Conservation (phyloP, 2,329 filamentous ascomycete genomes). For the Berkeleyomyces basicola region DNA sequence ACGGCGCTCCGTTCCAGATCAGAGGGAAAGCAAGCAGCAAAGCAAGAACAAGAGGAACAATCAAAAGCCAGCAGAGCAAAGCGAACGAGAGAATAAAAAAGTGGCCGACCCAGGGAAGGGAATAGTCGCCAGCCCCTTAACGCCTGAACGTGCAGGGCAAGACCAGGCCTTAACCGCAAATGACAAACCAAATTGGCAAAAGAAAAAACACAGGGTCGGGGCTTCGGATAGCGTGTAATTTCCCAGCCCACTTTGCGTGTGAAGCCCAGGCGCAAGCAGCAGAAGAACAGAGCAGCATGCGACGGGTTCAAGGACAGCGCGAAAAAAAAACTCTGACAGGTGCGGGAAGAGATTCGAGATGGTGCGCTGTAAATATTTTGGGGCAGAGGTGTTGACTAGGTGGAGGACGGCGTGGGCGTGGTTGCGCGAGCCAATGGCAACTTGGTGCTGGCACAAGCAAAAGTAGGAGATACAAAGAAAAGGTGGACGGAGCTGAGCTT, state of each 20-base stretch:
- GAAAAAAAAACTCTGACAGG: neutral
- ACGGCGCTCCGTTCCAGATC: neutral
- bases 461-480: neutral
- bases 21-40: conserved; percentile 2
- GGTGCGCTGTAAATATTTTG: too few species aligned
- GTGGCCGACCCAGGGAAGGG: conserved; percentile 9
- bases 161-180: conserved; percentile 14
- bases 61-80: neutral
- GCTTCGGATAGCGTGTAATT: conserved; percentile 13
- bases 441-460: neutral
- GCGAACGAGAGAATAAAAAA: conserved; percentile 6
- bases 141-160: conserved; percentile 9
- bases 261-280: neutral
- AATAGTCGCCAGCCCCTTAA: conserved; percentile 10
- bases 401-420: too few species aligned
- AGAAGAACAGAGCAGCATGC: neutral
- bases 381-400: too few species aligned
- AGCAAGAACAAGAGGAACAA: conserved; percentile 4
- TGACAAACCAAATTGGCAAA: conserved; percentile 14
- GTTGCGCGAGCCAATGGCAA: too few species aligned
- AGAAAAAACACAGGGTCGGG: conserved; percentile 13
- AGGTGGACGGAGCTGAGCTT: neutral
- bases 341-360: neutral
- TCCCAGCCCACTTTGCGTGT: conserved; percentile 10
- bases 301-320: neutral